These are phyloP conservation scores for Gonapodya prolifera DNA, from an alignment of 192 early-diverging fungal species.

Conservation along the genomic window DNA sequence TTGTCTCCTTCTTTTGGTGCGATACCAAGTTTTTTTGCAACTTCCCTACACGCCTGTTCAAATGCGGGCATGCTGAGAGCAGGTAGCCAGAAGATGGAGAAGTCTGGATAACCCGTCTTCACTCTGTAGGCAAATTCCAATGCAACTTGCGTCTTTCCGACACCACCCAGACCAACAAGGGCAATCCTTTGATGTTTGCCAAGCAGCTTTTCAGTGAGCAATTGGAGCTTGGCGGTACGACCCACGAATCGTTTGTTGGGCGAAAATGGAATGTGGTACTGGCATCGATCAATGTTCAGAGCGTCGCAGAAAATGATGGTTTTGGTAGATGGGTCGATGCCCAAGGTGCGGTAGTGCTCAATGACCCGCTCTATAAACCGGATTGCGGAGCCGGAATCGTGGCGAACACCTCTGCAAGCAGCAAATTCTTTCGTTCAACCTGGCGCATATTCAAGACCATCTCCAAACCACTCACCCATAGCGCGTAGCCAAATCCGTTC, in stretches of 20 bases:
- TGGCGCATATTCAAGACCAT: neutral
- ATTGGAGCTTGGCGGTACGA: neutral
- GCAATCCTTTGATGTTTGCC: neutral
- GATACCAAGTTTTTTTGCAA: neutral
- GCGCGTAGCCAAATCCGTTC: slow-evolving; percentile 26
- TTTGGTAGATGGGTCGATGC: slow-evolving; percentile 46
- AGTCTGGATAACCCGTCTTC: neutral
- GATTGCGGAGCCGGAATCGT: slow-evolving; percentile 60
- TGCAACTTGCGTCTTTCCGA: neutral
- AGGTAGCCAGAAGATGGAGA: neutral
- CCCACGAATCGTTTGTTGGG: neutral
- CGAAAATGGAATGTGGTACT: neutral
- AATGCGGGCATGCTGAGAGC: neutral
- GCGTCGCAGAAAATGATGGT: slow-evolving; percentile 59
- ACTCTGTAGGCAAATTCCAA: neutral
- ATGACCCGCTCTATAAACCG: slow-evolving; percentile 42
- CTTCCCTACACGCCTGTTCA: neutral
- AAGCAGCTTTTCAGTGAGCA: neutral
- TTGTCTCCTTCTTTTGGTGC: neutral
- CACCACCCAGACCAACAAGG: neutral
- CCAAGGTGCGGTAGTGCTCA: slow-evolving; percentile 37
- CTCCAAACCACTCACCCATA: slow-evolving; percentile 11
- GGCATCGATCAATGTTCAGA: slow-evolving; percentile 33
- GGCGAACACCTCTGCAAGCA: slow-evolving; percentile 35
- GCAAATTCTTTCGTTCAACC: neutral